phyloP scores from a whole-genome alignment of 2,329 filamentous ascomycete species.

The Ascochyta rabiei region DNA sequence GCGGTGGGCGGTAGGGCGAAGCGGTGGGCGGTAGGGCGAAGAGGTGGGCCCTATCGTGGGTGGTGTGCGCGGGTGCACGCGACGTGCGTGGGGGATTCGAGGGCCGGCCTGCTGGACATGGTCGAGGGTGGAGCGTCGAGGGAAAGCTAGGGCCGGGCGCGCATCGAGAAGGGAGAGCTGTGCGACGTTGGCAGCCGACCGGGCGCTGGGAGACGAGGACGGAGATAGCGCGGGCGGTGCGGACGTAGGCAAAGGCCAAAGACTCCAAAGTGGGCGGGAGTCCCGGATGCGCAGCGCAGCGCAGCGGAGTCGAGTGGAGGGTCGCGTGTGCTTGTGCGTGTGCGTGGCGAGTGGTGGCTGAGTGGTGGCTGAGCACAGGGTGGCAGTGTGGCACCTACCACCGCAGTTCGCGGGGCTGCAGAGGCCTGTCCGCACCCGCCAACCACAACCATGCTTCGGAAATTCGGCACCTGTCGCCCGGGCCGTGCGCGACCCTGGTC shows the following conservation, averaged over 20 bases:
- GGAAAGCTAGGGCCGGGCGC: slow-evolving; percentile 22
- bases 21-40: no score
- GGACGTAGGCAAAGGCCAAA: no score
- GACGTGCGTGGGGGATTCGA: slow-evolving; percentile 30
- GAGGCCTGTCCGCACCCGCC: no score
- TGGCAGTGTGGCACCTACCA: background rate
- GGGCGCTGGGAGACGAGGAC: slow-evolving; percentile 16
- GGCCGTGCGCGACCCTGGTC: background rate
- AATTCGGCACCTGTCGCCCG: background rate
- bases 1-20: no score
- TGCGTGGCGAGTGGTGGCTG: background rate
- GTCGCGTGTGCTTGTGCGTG: background rate
- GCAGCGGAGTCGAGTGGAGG: no score
- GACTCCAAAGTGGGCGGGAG: slow-evolving; percentile 20
- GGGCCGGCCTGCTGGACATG: slow-evolving; percentile 36
- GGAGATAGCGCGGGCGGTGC: slow-evolving; percentile 16
- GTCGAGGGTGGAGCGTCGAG: slow-evolving; percentile 22
- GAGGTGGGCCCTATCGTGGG: slow-evolving; percentile 19
- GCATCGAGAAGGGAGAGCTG: slow-evolving; percentile 26
- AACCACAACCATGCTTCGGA: background rate
- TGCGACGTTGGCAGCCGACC: slow-evolving; percentile 13
- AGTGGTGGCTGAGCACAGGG: no score
- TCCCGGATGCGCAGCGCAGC: background rate
- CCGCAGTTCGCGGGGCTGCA: slow-evolving; percentile 11
- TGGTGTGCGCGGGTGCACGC: slow-evolving; percentile 34